phyloP scores from a whole-genome alignment of 176 grass and related monocot genomes.

The Chrysopogon serrulatus region DNA sequence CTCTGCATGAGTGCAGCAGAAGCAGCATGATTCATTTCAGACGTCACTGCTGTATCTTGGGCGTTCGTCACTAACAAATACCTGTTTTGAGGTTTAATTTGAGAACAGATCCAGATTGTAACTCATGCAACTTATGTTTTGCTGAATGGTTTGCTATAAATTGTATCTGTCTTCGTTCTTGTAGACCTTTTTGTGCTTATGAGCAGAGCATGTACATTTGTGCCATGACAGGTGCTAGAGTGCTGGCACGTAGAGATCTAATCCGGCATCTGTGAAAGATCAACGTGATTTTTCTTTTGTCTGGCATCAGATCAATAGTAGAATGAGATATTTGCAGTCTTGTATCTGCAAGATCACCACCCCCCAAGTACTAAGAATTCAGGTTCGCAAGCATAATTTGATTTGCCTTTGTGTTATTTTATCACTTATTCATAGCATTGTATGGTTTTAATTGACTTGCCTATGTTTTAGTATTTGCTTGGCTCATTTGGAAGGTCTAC shows the following conservation, averaged over 20 bases:
- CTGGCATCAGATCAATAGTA: background rate
- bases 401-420: background rate
- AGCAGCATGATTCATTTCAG: background rate
- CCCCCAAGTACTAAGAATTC: background rate
- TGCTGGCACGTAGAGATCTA: background rate
- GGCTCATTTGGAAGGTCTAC: background rate
- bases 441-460: background rate
- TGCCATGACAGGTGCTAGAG: background rate
- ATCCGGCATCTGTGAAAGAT: background rate
- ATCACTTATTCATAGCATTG: background rate
- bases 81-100: background rate
- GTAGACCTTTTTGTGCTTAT: background rate
- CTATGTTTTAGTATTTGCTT: background rate
- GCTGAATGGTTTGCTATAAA: background rate
- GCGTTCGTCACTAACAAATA: constrained; percentile 3
- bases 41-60: background rate
- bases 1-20: constrained; percentile 27
- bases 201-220: background rate
- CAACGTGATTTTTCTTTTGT: background rate
- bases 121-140: background rate
- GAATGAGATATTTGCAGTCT: background rate
- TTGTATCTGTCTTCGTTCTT: background rate
- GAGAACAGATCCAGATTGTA: background rate
- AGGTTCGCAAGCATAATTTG: background rate
- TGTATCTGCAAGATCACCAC: background rate